Conservation (phyloP, 2,329 filamentous ascomycete species). For the Alternaria gaisen region DNA sequence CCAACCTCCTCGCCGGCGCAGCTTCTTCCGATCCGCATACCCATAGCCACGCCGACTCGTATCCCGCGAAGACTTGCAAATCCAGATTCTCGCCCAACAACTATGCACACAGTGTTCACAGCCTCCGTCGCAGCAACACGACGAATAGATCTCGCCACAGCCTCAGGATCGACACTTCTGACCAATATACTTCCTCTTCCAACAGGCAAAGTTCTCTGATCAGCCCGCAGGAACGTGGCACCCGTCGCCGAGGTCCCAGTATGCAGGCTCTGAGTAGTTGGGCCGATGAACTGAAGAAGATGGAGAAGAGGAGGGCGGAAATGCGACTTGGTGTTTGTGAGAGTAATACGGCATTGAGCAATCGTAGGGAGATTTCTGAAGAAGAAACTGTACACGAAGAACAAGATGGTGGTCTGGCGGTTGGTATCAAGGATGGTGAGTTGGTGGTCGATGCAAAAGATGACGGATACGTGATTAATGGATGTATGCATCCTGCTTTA, state of each 20-base stretch:
- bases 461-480: background rate
- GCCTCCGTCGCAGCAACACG: background rate
- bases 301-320: conserved; percentile 14
- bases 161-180: background rate
- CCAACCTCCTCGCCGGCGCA: background rate
- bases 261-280: conserved; percentile 10
- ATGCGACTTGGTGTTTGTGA: background rate
- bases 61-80: background rate
- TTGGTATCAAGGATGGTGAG: background rate
- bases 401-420: background rate
- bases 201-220: background rate
- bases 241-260: conserved; percentile 10
- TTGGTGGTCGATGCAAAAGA: background rate
- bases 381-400: no score
- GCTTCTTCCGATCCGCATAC: background rate
- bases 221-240: background rate
- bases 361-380: accelerated
- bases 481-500: background rate
- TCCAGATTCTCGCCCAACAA: background rate
- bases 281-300: conserved; percentile 18
- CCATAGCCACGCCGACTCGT: background rate
- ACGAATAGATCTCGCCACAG: background rate
- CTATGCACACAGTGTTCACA: background rate
- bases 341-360: no score
- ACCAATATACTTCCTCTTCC: background rate